Base-by-base conservation (phyloP, 2,329 filamentous ascomycete species). In the Epichloe bromicola region DNA sequence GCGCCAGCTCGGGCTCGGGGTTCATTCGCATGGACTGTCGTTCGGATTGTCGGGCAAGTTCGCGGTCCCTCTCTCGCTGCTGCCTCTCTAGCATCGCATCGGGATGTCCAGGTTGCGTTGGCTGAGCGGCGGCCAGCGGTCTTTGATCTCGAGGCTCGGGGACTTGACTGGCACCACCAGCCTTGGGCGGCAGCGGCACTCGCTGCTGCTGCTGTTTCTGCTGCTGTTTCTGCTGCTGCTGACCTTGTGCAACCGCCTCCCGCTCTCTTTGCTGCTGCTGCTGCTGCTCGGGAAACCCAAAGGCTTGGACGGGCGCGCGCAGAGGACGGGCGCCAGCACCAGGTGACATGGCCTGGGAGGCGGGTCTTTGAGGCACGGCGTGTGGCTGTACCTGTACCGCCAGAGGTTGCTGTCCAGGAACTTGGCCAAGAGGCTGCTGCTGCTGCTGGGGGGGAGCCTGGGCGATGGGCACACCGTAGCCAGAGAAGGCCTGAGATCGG, bases 311-410 rank as follows among this genome's bases (percentile, higher is more conserved):
- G 11, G 73, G 71, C 23, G 72, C 70, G 56, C 73, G 68, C 20
- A 73, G 54, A 17, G 72, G 68, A 30, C 70, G 69, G 47, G 45
- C 12, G 8, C 26, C 26, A n/a, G 63, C 55, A 41, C 59, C 60
- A 2, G 75, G 75, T 10, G 75, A 78, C 67, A 75, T 74, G 44
- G 67, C 62, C 53, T 72, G 73, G 7, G 69, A 59, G 14, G 62
- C 62, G 46, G 67, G 61, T 53, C 71, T 61, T 53, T 71, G 71
- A 37, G 63, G 54, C 36, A 64, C 58, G 38, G 63, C 59, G 20
- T 72, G 71, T 48, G 73, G 62, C 52, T 62, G 64, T 50, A 65
- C 59, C 52, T 62, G 64, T 50, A 65, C 59, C 17, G 60, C 52
- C 49, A 67, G 55, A 14, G 64, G 58, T 38, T 61, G 63, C 53